These are phyloP conservation scores for Solanum chiquidenum DNA, from an alignment of 257 asterid species.

Conservation along the genomic window DNA sequence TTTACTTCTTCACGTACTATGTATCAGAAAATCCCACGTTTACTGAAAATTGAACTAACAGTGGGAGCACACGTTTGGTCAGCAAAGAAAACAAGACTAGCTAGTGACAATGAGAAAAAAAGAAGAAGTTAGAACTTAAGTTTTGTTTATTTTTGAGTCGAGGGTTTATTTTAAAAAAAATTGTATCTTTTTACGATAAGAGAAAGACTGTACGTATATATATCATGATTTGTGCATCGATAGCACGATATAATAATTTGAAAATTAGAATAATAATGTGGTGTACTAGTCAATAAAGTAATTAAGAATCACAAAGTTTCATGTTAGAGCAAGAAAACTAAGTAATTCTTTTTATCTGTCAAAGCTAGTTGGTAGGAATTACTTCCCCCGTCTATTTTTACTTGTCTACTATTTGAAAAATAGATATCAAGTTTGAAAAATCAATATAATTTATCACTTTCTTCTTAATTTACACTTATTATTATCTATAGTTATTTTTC, in stretches of 20 bases:
- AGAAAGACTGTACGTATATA: no score
- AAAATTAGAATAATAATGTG: background rate
- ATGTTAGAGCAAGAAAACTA: background rate
- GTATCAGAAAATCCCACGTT: conserved; percentile 1
- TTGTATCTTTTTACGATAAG: background rate
- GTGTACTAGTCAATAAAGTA: background rate
- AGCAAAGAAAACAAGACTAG: background rate
- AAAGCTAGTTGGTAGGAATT: background rate
- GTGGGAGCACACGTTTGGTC: conserved; percentile 26
- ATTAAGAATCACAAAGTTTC: background rate
- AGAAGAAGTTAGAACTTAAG: background rate
- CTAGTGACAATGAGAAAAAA: background rate
- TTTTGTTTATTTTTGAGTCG: no score
- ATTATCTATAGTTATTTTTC: background rate
- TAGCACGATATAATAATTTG: background rate
- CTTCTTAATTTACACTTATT: background rate
- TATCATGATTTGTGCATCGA: background rate
- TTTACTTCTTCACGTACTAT: background rate
- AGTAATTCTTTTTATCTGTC: no score
- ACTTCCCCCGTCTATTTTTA: background rate
- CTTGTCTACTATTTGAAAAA: background rate
- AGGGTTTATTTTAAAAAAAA: no score
- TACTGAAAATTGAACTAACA: conserved; percentile 14
- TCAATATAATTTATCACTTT: background rate
- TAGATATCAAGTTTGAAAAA: background rate